A percentile compares a stretch with the other conserved stretches of the same genome.
phyloP scores from a whole-genome alignment of 495 filamentous ascomycete species.

The Tuber calosporum region DNA sequence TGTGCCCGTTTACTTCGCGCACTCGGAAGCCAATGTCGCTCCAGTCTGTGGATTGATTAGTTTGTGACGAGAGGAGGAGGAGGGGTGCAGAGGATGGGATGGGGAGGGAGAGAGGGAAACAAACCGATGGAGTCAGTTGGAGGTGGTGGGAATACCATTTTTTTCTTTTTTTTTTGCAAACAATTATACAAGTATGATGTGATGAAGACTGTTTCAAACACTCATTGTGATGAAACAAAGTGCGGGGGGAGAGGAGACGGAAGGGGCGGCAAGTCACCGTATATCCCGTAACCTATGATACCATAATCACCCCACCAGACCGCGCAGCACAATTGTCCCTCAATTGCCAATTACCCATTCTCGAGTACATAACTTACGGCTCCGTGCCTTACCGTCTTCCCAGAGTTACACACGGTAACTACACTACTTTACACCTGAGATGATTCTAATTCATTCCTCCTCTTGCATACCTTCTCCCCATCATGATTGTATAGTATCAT shows the following conservation, averaged over 20 bases:
- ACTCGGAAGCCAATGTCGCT: constrained; percentile 80
- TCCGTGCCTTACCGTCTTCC: too few species aligned
- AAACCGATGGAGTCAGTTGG: constrained; percentile 68
- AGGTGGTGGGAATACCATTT: constrained; percentile 65
- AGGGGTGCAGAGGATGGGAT: too few species aligned
- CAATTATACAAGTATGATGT: not conserved
- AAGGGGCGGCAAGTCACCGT: not conserved
- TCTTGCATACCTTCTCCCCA: too few species aligned
- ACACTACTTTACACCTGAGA: not conserved
- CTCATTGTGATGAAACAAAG: constrained; percentile 3
- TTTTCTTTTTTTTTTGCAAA: not conserved
- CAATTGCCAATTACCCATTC: too few species aligned
- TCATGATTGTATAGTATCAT: too few species aligned
- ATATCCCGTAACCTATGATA: too few species aligned
- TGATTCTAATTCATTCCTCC: too few species aligned
- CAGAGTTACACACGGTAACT: too few species aligned
- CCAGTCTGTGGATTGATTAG: constrained; percentile 58
- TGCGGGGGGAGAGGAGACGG: constrained; percentile 12
- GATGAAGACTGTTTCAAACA: too few species aligned
- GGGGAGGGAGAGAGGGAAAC: constrained; percentile 8
- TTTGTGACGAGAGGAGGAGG: not conserved
- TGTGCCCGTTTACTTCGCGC: constrained; percentile 77
- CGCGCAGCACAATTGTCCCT: too few species aligned
- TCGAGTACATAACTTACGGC: too few species aligned
- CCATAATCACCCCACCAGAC: too few species aligned